A percentile compares a stretch with the other conserved stretches of the same genome.
phyloP scores from a whole-genome alignment of 176 grass and related monocot genomes.

The Oryza rufipogon region DNA sequence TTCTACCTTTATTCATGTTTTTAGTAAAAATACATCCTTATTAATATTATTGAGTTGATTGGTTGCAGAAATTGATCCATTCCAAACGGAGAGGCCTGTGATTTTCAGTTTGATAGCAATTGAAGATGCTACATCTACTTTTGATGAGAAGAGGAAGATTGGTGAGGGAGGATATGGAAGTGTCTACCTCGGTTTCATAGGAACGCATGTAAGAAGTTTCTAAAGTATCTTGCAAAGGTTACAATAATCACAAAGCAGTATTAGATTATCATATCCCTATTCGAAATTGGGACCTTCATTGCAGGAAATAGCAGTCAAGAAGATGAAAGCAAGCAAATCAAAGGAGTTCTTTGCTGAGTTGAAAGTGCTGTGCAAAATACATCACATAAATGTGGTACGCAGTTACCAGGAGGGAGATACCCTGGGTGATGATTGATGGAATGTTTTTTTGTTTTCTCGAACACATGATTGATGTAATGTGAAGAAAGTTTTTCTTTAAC shows the following conservation, averaged over 20 bases:
- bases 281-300: neutral
- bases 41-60: slow-evolving; percentile 13
- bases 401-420: neutral
- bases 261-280: neutral
- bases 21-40: slow-evolving; percentile 14
- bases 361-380: slow-evolving; percentile 77
- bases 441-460: neutral
- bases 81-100: slow-evolving; percentile 62
- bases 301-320: slow-evolving; percentile 75
- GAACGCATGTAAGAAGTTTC: slow-evolving; percentile 43
- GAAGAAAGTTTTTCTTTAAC: neutral
- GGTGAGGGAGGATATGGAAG: slow-evolving; percentile 75
- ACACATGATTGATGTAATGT: neutral
- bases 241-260: slow-evolving; percentile 22
- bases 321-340: slow-evolving; percentile 76
- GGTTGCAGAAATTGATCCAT: slow-evolving; percentile 52
- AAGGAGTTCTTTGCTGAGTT: slow-evolving; percentile 80
- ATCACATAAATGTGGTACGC: slow-evolving; percentile 76
- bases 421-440: neutral
- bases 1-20: slow-evolving; percentile 22
- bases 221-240: neutral
- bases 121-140: slow-evolving; percentile 55
- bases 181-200: slow-evolving; percentile 70
- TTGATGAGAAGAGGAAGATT: slow-evolving; percentile 67
- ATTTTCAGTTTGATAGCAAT: slow-evolving; percentile 60